Evolutionary conservation across 108 stramenopile genomes (phyloP).

Genomic region (Epipyxis sp.): DNA sequence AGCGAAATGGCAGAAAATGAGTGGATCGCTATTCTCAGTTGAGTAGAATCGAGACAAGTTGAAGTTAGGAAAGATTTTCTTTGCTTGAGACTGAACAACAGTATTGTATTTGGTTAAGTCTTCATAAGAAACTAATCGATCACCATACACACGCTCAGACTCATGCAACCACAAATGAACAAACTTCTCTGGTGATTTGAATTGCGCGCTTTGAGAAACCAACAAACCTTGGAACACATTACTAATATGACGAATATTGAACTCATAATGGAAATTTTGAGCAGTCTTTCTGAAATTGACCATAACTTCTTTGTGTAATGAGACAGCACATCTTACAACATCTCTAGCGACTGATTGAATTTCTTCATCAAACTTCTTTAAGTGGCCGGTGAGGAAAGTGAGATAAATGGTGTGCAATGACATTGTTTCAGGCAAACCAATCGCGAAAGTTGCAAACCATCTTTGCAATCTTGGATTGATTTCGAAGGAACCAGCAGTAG

Average conservation of each 20-base stretch:
- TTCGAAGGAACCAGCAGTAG: slow-evolving; percentile 59
- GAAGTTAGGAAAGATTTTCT: slow-evolving; percentile 55
- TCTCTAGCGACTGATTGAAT: slow-evolving; percentile 58
- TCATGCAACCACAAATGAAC: slow-evolving; percentile 69
- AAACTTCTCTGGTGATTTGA: slow-evolving; percentile 56
- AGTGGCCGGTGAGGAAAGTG: slow-evolving; percentile 62
- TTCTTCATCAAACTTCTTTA: slow-evolving; percentile 57
- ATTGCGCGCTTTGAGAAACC: slow-evolving; percentile 58
- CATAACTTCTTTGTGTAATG: slow-evolving; percentile 59
- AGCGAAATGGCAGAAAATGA: slow-evolving; percentile 68
- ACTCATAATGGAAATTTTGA: slow-evolving; percentile 68
- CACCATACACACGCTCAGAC: slow-evolving; percentile 66
- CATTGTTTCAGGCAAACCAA: slow-evolving; percentile 60
- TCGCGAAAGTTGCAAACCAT: slow-evolving; percentile 66
- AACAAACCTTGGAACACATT: slow-evolving; percentile 69
- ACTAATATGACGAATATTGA: slow-evolving; percentile 67
- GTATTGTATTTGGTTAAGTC: slow-evolving; percentile 57
- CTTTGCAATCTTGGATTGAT: slow-evolving; percentile 66
- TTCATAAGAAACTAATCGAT: slow-evolving; percentile 59
- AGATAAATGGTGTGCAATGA: slow-evolving; percentile 64
- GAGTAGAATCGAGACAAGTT: slow-evolving; percentile 59
- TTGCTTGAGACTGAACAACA: slow-evolving; percentile 53
- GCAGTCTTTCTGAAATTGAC: slow-evolving; percentile 64
- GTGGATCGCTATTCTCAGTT: slow-evolving; percentile 62
- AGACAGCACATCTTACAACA: slow-evolving; percentile 32